Base-by-base conservation (phyloP, 2,329 filamentous ascomycete species). In the Pseudopyrenochaeta lycopersici region DNA sequence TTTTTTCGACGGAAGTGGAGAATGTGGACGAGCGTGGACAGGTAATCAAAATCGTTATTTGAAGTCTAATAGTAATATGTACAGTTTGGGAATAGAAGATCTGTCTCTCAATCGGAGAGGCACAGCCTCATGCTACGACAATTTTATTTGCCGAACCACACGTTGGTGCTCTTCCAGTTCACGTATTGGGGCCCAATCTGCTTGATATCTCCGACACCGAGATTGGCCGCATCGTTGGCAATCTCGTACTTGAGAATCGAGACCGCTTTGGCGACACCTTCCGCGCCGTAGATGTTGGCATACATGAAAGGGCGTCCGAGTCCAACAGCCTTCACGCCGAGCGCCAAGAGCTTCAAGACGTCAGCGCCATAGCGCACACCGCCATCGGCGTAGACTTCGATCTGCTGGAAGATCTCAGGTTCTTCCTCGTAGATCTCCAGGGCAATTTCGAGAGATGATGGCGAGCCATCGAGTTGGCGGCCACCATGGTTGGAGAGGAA, bases 361-460 rank as follows among this genome's bases (percentile, higher is more conserved):
- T 78, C 75, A 17, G 68, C 63, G 29, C 75, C 77, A 44, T 76
- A 77, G 12, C 76, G 68, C 4, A 78, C 73, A 48, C 77, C 76
- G 4, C 76, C 75, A 41, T 78, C 76, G 5, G 73, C 75, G 43
- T 70, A 76, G 7, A 79, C 73, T 43, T 78, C 77, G 14, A 76
- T 62, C 48, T 77, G 57, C 42, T 70, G 60, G 59, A 78, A 77
- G 15, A 79, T 68, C 14, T 75, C 70, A 0, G 76, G 76, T 14
- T 66, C 74, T 12, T 72, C 52, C n/a, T 85, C 87, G 73, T 90
- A 88, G 47, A 92, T 88, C 56, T 92, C 90, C 7, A 91, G 84
- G 4, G 90, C 90, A 45, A 94, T 86, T 66, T 95, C 90, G 10
- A 89, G 86, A 1, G 89, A 85, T 0, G 84, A 89, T 0, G 89